phyloP scores from a whole-genome alignment of 2,329 filamentous ascomycete species.

The Ophiosphaerella herpotricha region DNA sequence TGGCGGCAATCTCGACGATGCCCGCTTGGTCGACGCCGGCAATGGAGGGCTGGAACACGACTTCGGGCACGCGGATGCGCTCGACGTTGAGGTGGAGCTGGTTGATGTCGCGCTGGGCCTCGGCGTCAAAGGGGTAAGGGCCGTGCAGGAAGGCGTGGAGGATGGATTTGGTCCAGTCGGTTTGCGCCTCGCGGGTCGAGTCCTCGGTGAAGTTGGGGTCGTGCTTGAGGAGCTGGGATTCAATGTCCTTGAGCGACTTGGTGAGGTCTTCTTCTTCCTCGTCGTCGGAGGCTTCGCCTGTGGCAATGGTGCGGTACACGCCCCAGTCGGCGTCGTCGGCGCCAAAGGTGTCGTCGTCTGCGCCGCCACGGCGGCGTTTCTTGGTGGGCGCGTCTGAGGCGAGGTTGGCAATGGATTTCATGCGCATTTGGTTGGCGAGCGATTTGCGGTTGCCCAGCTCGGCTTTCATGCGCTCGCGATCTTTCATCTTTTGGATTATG shows the following conservation, averaged over 20 bases:
- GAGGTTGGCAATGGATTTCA: slow-evolving; percentile 97
- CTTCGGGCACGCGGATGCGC: slow-evolving; percentile 89
- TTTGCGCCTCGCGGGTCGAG: slow-evolving; percentile 87
- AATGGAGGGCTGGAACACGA: slow-evolving; percentile 90
- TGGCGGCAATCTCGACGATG: slow-evolving; percentile 86
- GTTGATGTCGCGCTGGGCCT: slow-evolving; percentile 78
- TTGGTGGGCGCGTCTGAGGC: slow-evolving; percentile 84
- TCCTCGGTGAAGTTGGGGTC: slow-evolving; percentile 91
- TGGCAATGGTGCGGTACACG: slow-evolving; percentile 90
- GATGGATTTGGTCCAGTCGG: slow-evolving; percentile 91
- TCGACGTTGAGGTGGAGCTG: slow-evolving; percentile 97
- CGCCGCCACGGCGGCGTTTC: slow-evolving; percentile 81
- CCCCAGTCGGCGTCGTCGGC: slow-evolving; percentile 98
- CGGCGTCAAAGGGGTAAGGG: slow-evolving; percentile 80
- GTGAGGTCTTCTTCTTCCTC: slow-evolving; percentile 90
- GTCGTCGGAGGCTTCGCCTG: slow-evolving; percentile 79
- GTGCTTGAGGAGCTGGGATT: slow-evolving; percentile 82
- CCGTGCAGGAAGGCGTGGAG: slow-evolving; percentile 90
- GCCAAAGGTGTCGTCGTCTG: slow-evolving; percentile 94
- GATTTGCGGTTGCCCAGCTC: slow-evolving; percentile 97
- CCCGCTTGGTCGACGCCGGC: slow-evolving; percentile 93
- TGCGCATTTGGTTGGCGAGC: slow-evolving; percentile 91
- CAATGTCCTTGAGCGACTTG: slow-evolving; percentile 73
- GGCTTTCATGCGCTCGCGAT: slow-evolving; percentile 88
- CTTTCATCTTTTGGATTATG: slow-evolving; percentile 83